Conservation (phyloP, 345 rosid genomes). For the Gossypium anomalum region DNA sequence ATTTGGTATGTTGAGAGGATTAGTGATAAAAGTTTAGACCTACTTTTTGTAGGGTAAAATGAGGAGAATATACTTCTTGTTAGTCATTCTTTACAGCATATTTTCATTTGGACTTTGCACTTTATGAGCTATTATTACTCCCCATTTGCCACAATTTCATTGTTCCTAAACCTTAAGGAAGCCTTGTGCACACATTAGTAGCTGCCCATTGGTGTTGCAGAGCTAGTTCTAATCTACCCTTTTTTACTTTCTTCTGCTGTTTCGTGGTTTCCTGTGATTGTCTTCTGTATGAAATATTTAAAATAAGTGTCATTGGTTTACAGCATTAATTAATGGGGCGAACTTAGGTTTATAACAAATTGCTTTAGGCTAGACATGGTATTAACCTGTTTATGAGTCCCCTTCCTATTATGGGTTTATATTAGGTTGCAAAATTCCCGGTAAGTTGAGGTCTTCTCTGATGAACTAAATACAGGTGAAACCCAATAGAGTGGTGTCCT, state of each 20-base stretch:
- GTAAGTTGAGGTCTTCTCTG: neutral
- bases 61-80: neutral
- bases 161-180: neutral
- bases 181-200: neutral
- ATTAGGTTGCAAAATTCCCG: neutral
- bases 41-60: neutral
- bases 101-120: neutral
- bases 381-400: neutral
- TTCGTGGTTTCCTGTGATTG: neutral
- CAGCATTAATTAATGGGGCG: neutral
- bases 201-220: conserved; percentile 1
- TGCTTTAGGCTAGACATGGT: neutral
- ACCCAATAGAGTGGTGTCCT: neutral
- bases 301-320: neutral
- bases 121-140: neutral
- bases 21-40: neutral
- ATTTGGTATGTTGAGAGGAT: neutral
- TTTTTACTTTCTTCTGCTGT: neutral
- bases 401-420: conserved; percentile 7
- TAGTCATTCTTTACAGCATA: neutral
- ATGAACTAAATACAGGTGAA: neutral
- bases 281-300: neutral
- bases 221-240: neutral
- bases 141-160: neutral
- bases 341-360: neutral